These are phyloP conservation scores for Priceomyces castillae DNA, from an alignment of 805 yeast genomes.

Conservation along the genomic window DNA sequence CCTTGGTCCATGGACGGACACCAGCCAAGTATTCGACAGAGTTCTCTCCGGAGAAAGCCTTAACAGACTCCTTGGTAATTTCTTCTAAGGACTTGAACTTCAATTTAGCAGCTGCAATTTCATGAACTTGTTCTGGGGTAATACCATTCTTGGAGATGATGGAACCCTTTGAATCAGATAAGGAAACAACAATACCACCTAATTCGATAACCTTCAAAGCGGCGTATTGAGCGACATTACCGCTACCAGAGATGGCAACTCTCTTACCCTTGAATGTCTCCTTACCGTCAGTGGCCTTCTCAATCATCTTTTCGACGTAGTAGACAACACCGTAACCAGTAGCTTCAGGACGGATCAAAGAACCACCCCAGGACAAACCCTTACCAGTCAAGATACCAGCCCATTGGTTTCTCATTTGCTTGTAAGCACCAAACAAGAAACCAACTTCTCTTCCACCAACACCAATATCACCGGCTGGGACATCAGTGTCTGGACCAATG, in stretches of 20 bases:
- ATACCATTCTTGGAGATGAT: slow-evolving; percentile 78
- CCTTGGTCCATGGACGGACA: slow-evolving; percentile 95
- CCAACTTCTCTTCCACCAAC: slow-evolving; percentile 97
- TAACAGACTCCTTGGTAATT: slow-evolving; percentile 51
- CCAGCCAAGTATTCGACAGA: slow-evolving; percentile 79
- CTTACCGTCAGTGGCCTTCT: slow-evolving; percentile 84
- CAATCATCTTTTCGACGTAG: slow-evolving; percentile 97
- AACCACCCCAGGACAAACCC: slow-evolving; percentile 98
- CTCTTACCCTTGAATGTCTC: slow-evolving; percentile 90
- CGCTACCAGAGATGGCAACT: slow-evolving; percentile 96
- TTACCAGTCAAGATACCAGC: slow-evolving; percentile 98
- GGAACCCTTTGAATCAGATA: slow-evolving; percentile 93
- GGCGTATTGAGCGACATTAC: slow-evolving; percentile 99
- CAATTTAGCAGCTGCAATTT: slow-evolving; percentile 74
- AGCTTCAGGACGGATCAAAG: slow-evolving; percentile 98
- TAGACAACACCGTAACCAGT: slow-evolving; percentile 97
- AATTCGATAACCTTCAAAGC: slow-evolving; percentile 96
- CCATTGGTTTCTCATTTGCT: slow-evolving; percentile 84
- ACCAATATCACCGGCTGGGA: slow-evolving; percentile 99
- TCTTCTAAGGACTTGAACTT: slow-evolving; percentile 73
- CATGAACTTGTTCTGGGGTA: slow-evolving; percentile 74
- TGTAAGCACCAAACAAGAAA: slow-evolving; percentile 95
- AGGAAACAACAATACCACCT: slow-evolving; percentile 91
- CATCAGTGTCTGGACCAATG: slow-evolving; percentile 97
- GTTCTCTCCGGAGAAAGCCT: slow-evolving; percentile 54